These are phyloP conservation scores for Gnomoniopsis smithogilvyi DNA, from an alignment of 2,329 filamentous ascomycete genomes.

Conservation along the genomic window DNA sequence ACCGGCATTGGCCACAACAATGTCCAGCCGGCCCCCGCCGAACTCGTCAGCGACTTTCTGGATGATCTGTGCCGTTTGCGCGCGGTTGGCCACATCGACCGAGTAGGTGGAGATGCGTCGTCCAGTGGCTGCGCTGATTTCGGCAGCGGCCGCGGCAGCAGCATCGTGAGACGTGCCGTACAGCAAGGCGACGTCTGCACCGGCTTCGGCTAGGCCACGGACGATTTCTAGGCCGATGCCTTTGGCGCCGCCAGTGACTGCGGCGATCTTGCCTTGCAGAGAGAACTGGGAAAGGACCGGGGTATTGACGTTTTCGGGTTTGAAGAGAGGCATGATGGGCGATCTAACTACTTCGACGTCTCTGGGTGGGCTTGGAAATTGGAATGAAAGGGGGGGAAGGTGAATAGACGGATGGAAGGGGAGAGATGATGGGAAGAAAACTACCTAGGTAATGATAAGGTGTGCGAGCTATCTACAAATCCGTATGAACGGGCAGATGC, in stretches of 20 bases:
- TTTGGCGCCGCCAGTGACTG: slow-evolving; percentile 43
- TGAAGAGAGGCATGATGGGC: slow-evolving; percentile 30
- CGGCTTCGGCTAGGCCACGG: slow-evolving; percentile 12
- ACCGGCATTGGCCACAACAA: slow-evolving; percentile 30
- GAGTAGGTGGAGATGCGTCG: neutral
- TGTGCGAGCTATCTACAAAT: too few relatives aligned
- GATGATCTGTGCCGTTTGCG: slow-evolving; percentile 1
- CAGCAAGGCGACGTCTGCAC: slow-evolving; percentile 13
- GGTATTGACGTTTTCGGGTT: slow-evolving; percentile 12
- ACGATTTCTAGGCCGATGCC: slow-evolving; percentile 27
- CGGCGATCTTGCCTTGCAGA: slow-evolving; percentile 40
- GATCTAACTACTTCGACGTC: neutral
- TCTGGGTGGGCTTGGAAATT: neutral
- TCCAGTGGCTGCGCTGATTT: slow-evolving; percentile 7
- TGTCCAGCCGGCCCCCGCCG: slow-evolving; percentile 19
- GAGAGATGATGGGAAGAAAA: too few relatives aligned
- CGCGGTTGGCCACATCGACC: slow-evolving; percentile 1
- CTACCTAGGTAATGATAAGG: too few relatives aligned
- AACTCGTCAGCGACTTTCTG: slow-evolving; percentile 22
- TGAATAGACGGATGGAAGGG: neutral
- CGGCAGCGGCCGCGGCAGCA: neutral
- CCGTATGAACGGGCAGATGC: too few relatives aligned
- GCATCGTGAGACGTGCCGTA: neutral
- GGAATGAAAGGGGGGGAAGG: neutral
- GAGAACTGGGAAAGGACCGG: slow-evolving; percentile 34